Evolutionary conservation across 495 filamentous ascomycete genomes (phyloP).

Genomic region (Hyaloscypha hepaticicola): DNA sequence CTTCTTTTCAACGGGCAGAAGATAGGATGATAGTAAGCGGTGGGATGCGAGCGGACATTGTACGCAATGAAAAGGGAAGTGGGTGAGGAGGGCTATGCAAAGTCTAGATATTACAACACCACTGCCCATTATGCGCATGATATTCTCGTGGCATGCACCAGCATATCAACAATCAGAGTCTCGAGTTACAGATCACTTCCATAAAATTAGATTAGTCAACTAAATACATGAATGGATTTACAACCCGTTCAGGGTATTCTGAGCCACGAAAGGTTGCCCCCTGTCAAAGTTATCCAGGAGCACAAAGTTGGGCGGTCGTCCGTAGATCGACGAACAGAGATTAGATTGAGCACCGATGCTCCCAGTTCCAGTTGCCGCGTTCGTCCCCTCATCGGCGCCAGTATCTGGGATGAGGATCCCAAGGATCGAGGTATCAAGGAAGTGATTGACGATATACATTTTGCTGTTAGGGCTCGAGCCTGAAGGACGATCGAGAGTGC

Average conservation of each 20-base stretch:
- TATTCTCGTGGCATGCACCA: too few species aligned
- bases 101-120: too few species aligned
- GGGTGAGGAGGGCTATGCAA: too few species aligned
- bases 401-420: slow-evolving; percentile 78
- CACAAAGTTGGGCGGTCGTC: slow-evolving; percentile 76
- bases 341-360: slow-evolving; percentile 69
- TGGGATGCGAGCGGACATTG: too few species aligned
- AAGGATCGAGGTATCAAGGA: slow-evolving; percentile 73
- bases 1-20: too few species aligned
- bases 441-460: slow-evolving; percentile 92
- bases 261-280: slow-evolving; percentile 33
- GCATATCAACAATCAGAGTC: too few species aligned
- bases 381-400: slow-evolving; percentile 63
- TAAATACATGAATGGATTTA: too few species aligned
- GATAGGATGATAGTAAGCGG: too few species aligned
- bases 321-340: slow-evolving; percentile 67
- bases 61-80: too few species aligned
- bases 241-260: slow-evolving; percentile 31
- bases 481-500: slow-evolving; percentile 67
- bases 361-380: slow-evolving; percentile 61
- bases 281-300: slow-evolving; percentile 87
- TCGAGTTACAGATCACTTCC: too few species aligned
- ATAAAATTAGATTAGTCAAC: too few species aligned
- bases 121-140: too few species aligned
- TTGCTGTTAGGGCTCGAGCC: slow-evolving; percentile 51